Evolutionary conservation across 1,284 basidiomycete species (phyloP), one percentile per base, ranked within the genome.

Genomic region (Cystobasidium sp.): DNA sequence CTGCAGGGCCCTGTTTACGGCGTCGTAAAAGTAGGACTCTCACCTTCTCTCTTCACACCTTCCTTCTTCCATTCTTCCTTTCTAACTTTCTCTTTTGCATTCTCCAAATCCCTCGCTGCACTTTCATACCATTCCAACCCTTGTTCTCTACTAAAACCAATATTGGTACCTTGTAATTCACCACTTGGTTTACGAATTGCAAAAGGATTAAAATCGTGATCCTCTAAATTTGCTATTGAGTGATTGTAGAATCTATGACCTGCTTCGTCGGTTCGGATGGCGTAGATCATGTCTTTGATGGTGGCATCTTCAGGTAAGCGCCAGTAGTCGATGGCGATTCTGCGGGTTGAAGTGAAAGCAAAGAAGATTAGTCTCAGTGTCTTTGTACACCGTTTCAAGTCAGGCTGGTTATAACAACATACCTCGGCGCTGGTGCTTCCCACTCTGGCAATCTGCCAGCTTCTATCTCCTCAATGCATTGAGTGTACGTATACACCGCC

Each of bases 191-290:
- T 94, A n/a, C 89, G 87, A 47, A 96, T 84, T 6, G 93, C 93
- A 80, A 97, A 96, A 0, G 94, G 94, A 81, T 95, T 97, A 77
- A 93, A 88, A 81, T 97, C 94, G 52, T 86, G 88, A 55, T 86
- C 82, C 77, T 93, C 85, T 63, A 97, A 85, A 82, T 93, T 94
- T 10, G 93, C 94, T 24, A 97, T 85, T 75, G 90, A 92, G 83
- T 97, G 94, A 83, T 97, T 82, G 37, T 78, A 77, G 22, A 72
- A 73, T n/a, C 94, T 87, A 80, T 97, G 94, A 0, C 91, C 93
- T 1, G 90, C 89, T 82, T 98, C 96, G 82, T 99, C 96, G 14
- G 93, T 93, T 68, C 91, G 87, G 20, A 99, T 92, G 16, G 92
- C 93, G 78, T 92, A 90, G 72, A 97, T 86, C 61, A 97, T 91